These are phyloP conservation scores for Epithele typhae DNA, from an alignment of 768 basidiomycete genomes.

Conservation along the genomic window DNA sequence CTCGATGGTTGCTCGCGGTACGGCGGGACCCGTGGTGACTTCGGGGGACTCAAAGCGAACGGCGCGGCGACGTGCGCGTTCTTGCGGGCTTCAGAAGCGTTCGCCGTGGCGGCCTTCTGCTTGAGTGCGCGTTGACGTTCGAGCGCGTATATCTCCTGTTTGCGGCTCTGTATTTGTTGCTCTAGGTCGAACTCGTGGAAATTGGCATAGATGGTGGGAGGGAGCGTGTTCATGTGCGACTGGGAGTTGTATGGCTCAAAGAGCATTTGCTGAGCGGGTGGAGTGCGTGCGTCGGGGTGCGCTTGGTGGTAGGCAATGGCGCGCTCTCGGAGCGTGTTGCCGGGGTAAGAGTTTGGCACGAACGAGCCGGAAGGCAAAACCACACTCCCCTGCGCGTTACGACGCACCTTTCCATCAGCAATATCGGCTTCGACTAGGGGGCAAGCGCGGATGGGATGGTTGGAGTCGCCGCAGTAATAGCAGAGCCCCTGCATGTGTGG, in stretches of 20 bases:
- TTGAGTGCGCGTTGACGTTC: background rate
- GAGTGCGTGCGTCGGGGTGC: background rate
- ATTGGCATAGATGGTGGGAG: background rate
- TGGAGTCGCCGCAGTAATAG: slow-evolving; percentile 21
- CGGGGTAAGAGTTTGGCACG: slow-evolving; percentile 16
- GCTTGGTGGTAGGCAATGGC: slow-evolving; percentile 1
- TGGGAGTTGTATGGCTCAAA: background rate
- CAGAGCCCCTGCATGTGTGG: background rate
- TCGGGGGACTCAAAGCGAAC: background rate
- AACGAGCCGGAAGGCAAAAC: slow-evolving; percentile 21
- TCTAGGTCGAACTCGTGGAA: background rate
- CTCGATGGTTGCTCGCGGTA: background rate
- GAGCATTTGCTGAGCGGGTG: background rate
- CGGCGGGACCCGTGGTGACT: no score
- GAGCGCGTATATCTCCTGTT: background rate
- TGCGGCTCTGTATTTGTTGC: background rate
- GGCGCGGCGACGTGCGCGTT: background rate
- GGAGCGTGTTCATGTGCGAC: background rate
- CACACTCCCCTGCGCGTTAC: slow-evolving; percentile 22
- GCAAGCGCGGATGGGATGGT: slow-evolving; percentile 24
- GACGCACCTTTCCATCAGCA: slow-evolving; percentile 13
- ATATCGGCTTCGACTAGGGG: slow-evolving; percentile 12
- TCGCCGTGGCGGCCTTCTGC: background rate
- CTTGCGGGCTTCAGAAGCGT: background rate
- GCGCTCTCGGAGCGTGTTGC: background rate